Evolutionary conservation across 1,284 basidiomycete genomes (phyloP), one percentile per base, ranked within the genome.

Genomic region (Moesziomyces sp.): DNA sequence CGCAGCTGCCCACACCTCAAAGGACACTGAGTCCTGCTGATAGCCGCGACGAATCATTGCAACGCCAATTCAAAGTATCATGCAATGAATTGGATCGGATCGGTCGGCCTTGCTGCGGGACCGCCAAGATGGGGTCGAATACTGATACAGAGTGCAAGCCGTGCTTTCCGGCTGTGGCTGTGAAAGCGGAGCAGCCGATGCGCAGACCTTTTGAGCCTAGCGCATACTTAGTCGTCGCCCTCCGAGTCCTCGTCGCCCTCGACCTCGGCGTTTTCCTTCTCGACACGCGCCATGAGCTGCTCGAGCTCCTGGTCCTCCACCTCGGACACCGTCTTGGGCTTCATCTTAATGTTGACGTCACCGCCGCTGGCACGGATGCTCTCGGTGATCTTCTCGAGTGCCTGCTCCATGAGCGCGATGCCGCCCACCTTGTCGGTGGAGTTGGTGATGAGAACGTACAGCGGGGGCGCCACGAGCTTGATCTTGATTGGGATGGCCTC

Each of bases 401-500:
- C 94, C 68, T 92, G 90, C 85, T 99, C 97, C 71, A 99, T 89
- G 42, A 92, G 88, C 72, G 96, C 94, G 13, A 98, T 93, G 38
- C 94, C 96, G 45, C 92, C 93, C 75, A 89, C 90, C 89, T 99
- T 99, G 86, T 99, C 96, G 7, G 96, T 98, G 19, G 93, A 92
- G 79, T 97, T 97, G 46, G 93, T 96, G 77, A 92, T 93, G 71
- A 99, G 88, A 46, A 99, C 96, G 80, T 99, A 99, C 52, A 99
- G 86, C 28, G 96, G 96, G 19, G 97, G 97, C 0, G 96, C 96
- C 46, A 99, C 94, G 26, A 99, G 88, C 85, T 95, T 93, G 60
- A 97, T 94, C 86, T 97, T 97, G 87, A 99, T 97, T 0, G 96
- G 96, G 1, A 99, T 94, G 0, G 90, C 88, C 73, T 95, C 93